Percentiles rank a stretch among this genome's conserved stretches.
phyloP scores from a whole-genome alignment of 208 protist species.

The Trypanosoma platydactyli region DNA sequence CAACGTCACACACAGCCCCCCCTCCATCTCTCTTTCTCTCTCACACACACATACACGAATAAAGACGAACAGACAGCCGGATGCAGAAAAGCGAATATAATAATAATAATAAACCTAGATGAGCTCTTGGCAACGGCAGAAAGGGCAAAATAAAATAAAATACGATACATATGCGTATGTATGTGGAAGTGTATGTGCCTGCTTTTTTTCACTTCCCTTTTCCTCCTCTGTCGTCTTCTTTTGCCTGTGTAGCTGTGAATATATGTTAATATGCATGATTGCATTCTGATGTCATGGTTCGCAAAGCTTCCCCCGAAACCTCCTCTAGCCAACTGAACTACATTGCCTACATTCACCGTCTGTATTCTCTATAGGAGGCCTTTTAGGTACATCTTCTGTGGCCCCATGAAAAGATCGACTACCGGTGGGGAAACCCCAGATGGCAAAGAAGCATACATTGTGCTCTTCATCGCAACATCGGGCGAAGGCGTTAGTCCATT shows the following conservation, averaged over 20 bases:
- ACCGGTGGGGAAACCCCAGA: constrained; percentile 18
- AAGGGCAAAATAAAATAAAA: too few relatives aligned
- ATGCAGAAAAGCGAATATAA: background rate
- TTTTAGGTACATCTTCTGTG: constrained; percentile 21
- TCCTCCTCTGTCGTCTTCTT: too few relatives aligned
- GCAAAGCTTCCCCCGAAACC: too few relatives aligned
- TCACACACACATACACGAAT: constrained; percentile 4
- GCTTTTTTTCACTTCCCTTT: too few relatives aligned
- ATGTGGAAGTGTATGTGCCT: too few relatives aligned
- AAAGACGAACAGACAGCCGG: background rate
- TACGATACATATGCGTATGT: too few relatives aligned
- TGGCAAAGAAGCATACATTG: constrained; percentile 47
- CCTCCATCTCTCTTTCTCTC: background rate
- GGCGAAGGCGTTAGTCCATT: constrained; percentile 34
- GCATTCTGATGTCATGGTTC: too few relatives aligned
- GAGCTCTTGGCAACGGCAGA: too few relatives aligned
- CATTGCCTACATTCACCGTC: too few relatives aligned
- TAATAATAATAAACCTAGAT: constrained; percentile 2
- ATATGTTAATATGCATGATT: too few relatives aligned
- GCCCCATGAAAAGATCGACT: constrained; percentile 15
- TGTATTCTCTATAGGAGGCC: constrained; percentile 19
- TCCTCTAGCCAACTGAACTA: too few relatives aligned
- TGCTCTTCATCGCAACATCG: constrained; percentile 42
- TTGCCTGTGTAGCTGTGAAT: too few relatives aligned
- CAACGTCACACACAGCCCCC: background rate